Evolutionary conservation across 2,329 filamentous ascomycete genomes (phyloP).

Genomic region (Cytospora chrysosperma): DNA sequence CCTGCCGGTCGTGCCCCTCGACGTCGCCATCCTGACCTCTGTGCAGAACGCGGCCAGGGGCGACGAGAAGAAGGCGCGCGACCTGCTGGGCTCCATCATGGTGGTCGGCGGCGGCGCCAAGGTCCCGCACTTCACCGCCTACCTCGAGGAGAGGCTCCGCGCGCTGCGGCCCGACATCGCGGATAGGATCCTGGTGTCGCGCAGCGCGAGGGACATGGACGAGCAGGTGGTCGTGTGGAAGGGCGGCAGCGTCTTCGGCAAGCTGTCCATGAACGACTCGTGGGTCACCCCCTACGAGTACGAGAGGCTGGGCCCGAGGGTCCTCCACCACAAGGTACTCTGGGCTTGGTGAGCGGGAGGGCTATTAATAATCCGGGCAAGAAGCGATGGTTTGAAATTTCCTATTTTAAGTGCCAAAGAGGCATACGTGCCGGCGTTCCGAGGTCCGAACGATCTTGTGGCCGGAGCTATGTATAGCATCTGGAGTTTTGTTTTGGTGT

Average conservation of each 20-base stretch:
- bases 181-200: constrained; percentile 61
- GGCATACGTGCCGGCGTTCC: background rate
- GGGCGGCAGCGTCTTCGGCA: constrained; percentile 93
- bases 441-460: background rate
- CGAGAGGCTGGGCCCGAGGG: constrained; percentile 76
- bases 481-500: background rate
- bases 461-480: background rate
- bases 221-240: constrained; percentile 98
- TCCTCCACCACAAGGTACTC: constrained; percentile 79
- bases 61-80: constrained; percentile 89
- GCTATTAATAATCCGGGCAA: too few relatives aligned
- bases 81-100: constrained; percentile 89
- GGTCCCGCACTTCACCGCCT: constrained; percentile 74
- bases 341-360: constrained; percentile 52
- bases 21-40: constrained; percentile 84
- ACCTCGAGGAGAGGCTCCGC: constrained; percentile 80
- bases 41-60: constrained; percentile 84
- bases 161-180: constrained; percentile 59
- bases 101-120: constrained; percentile 83
- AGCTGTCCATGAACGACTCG: constrained; percentile 87
- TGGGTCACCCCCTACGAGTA: constrained; percentile 91
- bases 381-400: too few relatives aligned
- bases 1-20: constrained; percentile 78
- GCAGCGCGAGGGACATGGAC: constrained; percentile 87
- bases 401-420: background rate